These are phyloP conservation scores for Colletotrichum spaethianum DNA, from an alignment of 2,329 filamentous ascomycete genomes.

Conservation along the genomic window DNA sequence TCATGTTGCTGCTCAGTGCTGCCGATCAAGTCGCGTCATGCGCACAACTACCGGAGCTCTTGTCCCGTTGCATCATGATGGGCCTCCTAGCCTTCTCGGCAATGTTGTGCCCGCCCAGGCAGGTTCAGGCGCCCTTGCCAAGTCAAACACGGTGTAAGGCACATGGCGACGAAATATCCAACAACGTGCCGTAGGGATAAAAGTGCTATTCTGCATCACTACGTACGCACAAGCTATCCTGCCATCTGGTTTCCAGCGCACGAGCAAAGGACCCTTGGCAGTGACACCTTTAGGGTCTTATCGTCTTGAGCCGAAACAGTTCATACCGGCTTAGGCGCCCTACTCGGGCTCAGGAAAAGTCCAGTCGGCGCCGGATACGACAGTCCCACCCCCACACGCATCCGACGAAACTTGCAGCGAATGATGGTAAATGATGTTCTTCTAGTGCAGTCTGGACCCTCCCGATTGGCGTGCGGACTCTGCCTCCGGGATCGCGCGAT, in stretches of 20 bases:
- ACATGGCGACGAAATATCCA: neutral
- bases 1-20: neutral
- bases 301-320: slow-evolving; percentile 42
- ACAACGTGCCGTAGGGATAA: neutral
- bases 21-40: slow-evolving; percentile 2
- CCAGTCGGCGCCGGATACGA: slow-evolving; percentile 46
- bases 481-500: slow-evolving; percentile 54
- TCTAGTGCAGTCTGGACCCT: slow-evolving; percentile 49
- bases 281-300: slow-evolving; percentile 48
- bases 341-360: slow-evolving; percentile 56
- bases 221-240: slow-evolving; percentile 7
- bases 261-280: slow-evolving; percentile 4
- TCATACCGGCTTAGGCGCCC: slow-evolving; percentile 57
- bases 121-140: neutral
- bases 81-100: neutral
- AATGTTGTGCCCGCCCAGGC: neutral
- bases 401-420: slow-evolving; percentile 53
- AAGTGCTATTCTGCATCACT: neutral
- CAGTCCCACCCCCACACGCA: slow-evolving; percentile 59
- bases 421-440: slow-evolving; percentile 53
- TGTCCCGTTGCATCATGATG: neutral
- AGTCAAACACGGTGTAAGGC: neutral
- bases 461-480: slow-evolving; percentile 54
- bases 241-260: slow-evolving; percentile 39
- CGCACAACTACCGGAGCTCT: neutral